Conservation (phyloP, 345 rosid genomes). For the Euphorbia peplus region DNA sequence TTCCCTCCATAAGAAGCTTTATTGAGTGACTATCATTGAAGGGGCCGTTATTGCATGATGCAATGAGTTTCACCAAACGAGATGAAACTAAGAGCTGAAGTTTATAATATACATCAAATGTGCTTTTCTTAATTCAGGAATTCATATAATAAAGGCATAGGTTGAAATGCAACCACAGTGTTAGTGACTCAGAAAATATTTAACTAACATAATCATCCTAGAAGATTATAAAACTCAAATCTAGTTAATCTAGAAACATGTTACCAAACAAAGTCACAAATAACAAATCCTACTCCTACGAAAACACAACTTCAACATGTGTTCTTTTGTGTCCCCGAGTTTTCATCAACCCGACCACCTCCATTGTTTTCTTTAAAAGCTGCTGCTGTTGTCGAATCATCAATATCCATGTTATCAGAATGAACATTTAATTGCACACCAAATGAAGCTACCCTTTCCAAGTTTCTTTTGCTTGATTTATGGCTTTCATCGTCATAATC, state of each 20-base stretch:
- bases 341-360: conserved; percentile 4
- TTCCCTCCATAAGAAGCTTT: too few relatives aligned
- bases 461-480: conserved; percentile 29
- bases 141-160: neutral
- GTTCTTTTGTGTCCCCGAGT: conserved; percentile 15
- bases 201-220: neutral
- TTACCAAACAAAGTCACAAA: neutral
- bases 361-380: neutral
- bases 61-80: too few relatives aligned
- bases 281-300: conserved; percentile 2
- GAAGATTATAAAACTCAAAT: neutral
- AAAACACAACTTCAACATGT: conserved; percentile 14
- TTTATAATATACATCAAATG: too few relatives aligned
- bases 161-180: neutral
- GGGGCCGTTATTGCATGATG: too few relatives aligned
- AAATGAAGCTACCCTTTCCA: conserved; percentile 35
- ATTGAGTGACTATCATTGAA: too few relatives aligned
- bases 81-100: neutral
- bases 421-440: conserved; percentile 22
- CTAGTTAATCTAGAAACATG: neutral
- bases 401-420: conserved; percentile 17
- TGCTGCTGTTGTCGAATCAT: conserved; percentile 7
- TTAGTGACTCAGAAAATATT: neutral
- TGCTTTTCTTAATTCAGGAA: neutral
- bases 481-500: conserved; percentile 42